phyloP scores from a whole-genome alignment of 208 protist genomes.

The Acanthamoeba lenticulata region DNA sequence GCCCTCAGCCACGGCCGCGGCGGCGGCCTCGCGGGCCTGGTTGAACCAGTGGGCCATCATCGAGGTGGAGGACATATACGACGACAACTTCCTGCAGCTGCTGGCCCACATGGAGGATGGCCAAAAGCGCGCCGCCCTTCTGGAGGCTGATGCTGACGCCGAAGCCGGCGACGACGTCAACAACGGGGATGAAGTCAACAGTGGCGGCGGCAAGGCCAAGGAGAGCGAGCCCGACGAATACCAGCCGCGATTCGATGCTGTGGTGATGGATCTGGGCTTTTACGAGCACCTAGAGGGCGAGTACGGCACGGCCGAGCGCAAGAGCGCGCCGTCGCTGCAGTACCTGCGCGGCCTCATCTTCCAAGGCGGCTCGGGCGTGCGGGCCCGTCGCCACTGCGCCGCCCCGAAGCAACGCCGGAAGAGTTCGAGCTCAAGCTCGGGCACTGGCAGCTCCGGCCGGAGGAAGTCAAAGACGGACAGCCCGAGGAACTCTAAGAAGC shows the following conservation, averaged over 20 bases:
- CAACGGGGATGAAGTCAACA: background rate
- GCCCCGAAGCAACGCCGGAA: background rate
- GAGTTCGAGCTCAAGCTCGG: no score
- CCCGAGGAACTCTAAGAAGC: no score
- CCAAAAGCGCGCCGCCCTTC: background rate
- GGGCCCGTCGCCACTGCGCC: background rate
- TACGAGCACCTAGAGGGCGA: slow-evolving; percentile 1
- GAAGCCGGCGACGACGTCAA: background rate
- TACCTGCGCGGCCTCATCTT: slow-evolving; percentile 1
- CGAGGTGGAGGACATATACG: slow-evolving; percentile 29
- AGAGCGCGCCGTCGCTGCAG: background rate
- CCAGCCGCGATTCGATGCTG: background rate
- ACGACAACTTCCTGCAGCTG: slow-evolving; percentile 2
- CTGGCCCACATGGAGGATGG: background rate
- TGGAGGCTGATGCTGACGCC: background rate
- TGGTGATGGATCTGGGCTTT: background rate
- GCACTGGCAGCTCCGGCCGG: background rate
- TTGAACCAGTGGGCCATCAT: background rate
- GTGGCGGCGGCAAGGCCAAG: background rate
- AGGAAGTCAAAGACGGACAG: background rate
- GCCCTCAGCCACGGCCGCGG: no score
- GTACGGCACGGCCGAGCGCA: background rate
- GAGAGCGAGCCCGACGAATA: background rate
- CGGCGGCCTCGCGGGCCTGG: background rate
- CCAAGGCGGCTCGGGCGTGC: background rate